Evolutionary conservation across 768 basidiomycete genomes (phyloP).

Genomic region (Bullera alba): DNA sequence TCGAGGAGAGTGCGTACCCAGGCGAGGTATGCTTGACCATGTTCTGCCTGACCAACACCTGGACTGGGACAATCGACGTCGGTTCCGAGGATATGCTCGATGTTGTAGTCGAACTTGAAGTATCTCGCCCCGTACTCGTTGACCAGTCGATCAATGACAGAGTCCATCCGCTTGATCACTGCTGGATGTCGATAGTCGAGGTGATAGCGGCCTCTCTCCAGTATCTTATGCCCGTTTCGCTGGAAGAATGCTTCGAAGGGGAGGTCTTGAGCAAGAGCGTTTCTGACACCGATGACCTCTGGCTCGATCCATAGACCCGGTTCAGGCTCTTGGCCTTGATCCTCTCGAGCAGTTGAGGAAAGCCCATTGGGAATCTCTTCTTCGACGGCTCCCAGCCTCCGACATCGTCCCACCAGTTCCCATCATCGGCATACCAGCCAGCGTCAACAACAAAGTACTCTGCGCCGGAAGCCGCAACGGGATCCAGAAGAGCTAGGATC

Average conservation of each 20-base stretch:
- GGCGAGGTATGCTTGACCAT: not conserved
- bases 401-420: conserved; percentile 4
- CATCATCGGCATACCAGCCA: conserved; percentile 4
- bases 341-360: not conserved
- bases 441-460: conserved; percentile 5
- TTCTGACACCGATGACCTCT: conserved; percentile 2
- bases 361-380: not conserved
- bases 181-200: not conserved
- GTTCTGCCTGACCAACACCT: not conserved
- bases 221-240: not conserved
- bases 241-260: conserved; percentile 1
- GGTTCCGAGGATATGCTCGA: conserved; percentile 3
- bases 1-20: not conserved
- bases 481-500: not conserved
- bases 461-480: not conserved
- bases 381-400: conserved; percentile 2
- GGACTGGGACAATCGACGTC: not conserved
- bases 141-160: not conserved
- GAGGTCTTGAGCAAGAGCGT: not conserved
- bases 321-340: not conserved
- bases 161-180: not conserved
- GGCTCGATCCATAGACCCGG: conserved; percentile 5
- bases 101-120: conserved; percentile 8
- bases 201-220: conserved; percentile 1
- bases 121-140: not conserved